phyloP scores from a whole-genome alignment of 768 basidiomycete species.

The Boletus barrowsii region DNA sequence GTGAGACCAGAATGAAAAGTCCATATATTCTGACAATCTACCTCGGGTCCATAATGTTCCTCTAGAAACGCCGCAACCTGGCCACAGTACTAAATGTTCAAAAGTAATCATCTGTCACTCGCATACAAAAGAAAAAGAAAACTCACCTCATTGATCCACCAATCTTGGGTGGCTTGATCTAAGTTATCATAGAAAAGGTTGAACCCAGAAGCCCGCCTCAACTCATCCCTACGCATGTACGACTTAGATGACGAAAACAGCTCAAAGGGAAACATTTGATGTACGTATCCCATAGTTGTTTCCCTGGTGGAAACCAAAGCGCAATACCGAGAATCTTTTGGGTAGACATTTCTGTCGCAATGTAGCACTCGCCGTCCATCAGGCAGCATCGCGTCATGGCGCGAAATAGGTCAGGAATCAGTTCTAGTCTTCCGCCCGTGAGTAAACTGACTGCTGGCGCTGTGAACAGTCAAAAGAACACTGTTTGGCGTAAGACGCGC shows the following conservation, averaged over 20 bases:
- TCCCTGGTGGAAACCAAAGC: slow-evolving; percentile 5
- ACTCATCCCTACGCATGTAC: not conserved
- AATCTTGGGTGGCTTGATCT: not conserved
- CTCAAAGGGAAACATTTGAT: not conserved
- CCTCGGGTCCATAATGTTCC: slow-evolving; percentile 1
- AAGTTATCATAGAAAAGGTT: not conserved
- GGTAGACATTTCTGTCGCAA: not conserved
- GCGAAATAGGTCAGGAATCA: slow-evolving; percentile 1
- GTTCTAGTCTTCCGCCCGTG: slow-evolving; percentile 2
- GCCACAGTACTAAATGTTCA: not conserved
- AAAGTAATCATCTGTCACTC: not conserved
- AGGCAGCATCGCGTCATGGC: slow-evolving; percentile 2
- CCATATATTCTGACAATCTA: not conserved
- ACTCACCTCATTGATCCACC: slow-evolving; percentile 4
- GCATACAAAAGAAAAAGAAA: not conserved
- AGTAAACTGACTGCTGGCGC: not conserved
- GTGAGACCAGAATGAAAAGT: not conserved
- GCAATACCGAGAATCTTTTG: slow-evolving; percentile 1
- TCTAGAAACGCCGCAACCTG: not conserved
- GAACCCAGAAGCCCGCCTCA: not conserved
- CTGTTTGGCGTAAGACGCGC: no score
- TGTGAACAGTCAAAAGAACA: not conserved
- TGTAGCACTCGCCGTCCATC: slow-evolving; percentile 5
- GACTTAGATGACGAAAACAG: no score
- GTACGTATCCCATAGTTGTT: not conserved